Conservation (phyloP, 768 basidiomycete species). For the Leucocoprinus sp. region DNA sequence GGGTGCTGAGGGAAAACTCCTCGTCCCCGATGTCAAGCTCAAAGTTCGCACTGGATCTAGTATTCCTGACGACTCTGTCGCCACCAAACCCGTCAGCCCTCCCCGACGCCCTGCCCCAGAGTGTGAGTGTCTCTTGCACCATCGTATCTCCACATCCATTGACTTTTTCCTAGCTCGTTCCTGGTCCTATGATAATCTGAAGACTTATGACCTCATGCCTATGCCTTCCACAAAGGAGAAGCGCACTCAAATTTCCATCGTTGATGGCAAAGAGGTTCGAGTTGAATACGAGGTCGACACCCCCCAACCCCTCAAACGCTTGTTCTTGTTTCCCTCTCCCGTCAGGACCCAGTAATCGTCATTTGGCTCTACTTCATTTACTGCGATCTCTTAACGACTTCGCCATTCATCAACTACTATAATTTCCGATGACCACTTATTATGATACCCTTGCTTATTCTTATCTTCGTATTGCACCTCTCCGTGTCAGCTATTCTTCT, state of each 20-base stretch:
- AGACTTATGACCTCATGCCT: slow-evolving; percentile 58
- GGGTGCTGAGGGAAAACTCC: slow-evolving; percentile 57
- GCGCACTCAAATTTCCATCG: slow-evolving; percentile 39
- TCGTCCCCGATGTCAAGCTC: slow-evolving; percentile 38
- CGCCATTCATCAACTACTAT: slow-evolving; percentile 4
- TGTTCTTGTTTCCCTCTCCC: slow-evolving; percentile 58
- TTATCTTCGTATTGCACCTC: slow-evolving; percentile 10
- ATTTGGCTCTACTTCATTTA: background rate
- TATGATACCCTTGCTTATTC: slow-evolving; percentile 15
- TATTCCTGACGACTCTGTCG: slow-evolving; percentile 17
- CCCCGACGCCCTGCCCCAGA: slow-evolving; percentile 38
- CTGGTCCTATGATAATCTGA: slow-evolving; percentile 71
- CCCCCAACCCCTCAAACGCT: slow-evolving; percentile 45
- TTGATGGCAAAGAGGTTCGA: slow-evolving; percentile 45
- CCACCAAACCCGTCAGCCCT: slow-evolving; percentile 15
- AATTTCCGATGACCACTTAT: slow-evolving; percentile 6
- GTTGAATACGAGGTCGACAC: slow-evolving; percentile 48
- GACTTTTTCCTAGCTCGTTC: slow-evolving; percentile 41
- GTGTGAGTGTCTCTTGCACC: slow-evolving; percentile 31
- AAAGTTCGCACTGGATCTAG: slow-evolving; percentile 30
- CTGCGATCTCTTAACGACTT: background rate
- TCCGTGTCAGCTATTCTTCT: slow-evolving; percentile 4
- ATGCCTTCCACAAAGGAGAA: slow-evolving; percentile 51
- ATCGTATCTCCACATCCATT: background rate
- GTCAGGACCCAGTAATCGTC: background rate